A percentile compares a stretch with the other conserved stretches of the same genome.
phyloP scores from a whole-genome alignment of 495 filamentous ascomycete species.

The Talaromyces thailandensis region DNA sequence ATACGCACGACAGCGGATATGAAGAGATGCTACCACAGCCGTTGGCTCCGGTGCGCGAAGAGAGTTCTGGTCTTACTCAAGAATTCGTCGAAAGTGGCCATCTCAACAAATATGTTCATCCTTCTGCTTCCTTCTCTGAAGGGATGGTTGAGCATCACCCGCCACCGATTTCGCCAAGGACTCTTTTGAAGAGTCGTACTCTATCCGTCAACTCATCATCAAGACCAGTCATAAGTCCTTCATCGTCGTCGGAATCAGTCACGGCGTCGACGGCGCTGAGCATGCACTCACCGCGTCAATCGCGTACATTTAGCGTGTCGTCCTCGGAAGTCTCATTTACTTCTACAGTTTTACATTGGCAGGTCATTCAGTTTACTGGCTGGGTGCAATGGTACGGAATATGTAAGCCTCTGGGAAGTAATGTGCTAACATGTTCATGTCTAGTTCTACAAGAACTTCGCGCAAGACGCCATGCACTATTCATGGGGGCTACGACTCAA shows the following conservation, averaged over 20 bases:
- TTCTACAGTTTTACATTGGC: background rate
- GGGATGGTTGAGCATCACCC: background rate
- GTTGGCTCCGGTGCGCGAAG: conserved; percentile 2
- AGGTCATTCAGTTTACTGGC: background rate
- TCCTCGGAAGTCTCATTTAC: background rate
- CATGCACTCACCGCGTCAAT: background rate
- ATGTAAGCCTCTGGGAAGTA: background rate
- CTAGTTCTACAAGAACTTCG: background rate
- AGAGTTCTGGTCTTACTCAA: background rate
- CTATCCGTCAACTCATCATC: background rate
- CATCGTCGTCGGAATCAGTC: conserved; percentile 14
- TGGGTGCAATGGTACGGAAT: conserved; percentile 5
- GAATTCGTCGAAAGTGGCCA: background rate
- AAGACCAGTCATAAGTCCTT: background rate
- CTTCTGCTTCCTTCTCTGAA: background rate
- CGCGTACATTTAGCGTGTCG: background rate
- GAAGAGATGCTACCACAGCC: background rate
- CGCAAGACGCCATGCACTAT: background rate
- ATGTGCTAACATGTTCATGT: background rate
- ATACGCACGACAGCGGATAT: conserved; percentile 5
- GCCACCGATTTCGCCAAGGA: background rate
- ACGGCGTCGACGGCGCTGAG: conserved; percentile 8
- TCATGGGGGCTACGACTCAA: conserved; percentile 1
- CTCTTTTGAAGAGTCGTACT: background rate
- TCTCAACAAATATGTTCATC: background rate